Evolutionary conservation across 2,329 filamentous ascomycete species (phyloP).

Genomic region (Beauveria varroae): DNA sequence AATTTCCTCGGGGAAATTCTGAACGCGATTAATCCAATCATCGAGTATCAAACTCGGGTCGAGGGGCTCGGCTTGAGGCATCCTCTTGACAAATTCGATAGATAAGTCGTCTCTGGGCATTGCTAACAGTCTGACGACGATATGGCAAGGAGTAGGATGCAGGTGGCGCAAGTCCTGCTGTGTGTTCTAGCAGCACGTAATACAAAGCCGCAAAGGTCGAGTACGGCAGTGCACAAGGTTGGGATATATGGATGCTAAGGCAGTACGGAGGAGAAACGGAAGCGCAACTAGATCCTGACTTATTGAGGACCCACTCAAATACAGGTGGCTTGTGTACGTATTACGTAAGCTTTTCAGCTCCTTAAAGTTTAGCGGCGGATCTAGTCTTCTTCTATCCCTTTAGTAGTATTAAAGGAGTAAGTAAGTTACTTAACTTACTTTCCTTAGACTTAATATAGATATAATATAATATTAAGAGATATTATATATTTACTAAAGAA

Average conservation of each 20-base stretch:
- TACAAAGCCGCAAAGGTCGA: slow-evolving; percentile 1
- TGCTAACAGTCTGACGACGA: slow-evolving; percentile 38
- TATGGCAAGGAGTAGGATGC: slow-evolving; percentile 22
- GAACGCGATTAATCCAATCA: slow-evolving; percentile 67
- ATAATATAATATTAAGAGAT: no score
- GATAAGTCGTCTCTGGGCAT: slow-evolving; percentile 66
- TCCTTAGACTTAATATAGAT: no score
- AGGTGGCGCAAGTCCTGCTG: slow-evolving; percentile 17
- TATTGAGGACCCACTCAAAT: no score
- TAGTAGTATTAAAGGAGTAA: no score
- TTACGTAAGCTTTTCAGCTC: no score
- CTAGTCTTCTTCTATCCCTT: no score
- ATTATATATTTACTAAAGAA: no score
- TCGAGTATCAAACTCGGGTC: slow-evolving; percentile 66
- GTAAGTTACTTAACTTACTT: no score
- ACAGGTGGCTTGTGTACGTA: no score
- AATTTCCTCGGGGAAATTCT: slow-evolving; percentile 76
- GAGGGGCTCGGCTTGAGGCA: slow-evolving; percentile 54
- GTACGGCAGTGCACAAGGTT: neutral
- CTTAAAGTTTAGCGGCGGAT: no score
- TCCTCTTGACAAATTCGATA: slow-evolving; percentile 62
- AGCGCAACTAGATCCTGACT: neutral
- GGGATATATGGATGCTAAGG: neutral
- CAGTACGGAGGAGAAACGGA: neutral
- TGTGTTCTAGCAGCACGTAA: slow-evolving; percentile 17